Base-by-base conservation (phyloP, 352 stramenopile species). In the Globisporangium paroecandrum region DNA sequence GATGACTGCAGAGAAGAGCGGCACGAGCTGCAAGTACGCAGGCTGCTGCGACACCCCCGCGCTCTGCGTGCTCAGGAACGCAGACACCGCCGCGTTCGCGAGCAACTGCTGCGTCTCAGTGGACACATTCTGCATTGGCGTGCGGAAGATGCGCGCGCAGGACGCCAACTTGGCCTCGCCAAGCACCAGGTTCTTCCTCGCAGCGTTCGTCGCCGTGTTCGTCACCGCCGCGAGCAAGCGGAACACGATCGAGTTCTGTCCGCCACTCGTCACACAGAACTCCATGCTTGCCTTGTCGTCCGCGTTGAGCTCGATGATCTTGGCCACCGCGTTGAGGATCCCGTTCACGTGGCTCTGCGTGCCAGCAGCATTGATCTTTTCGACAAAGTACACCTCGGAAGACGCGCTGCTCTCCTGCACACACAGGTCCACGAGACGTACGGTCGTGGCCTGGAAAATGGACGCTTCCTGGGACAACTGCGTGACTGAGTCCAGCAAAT, bases 361-460 rank as follows among this genome's bases (percentile, higher is more conserved):
- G 56, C 68, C 58, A 29, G 43, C 61, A 12, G 78, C 74, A 3
- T 70, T 74, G 49, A 66, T 68, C 51, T 65, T 68, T 36, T 77
- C 74, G 46, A 70, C 76, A 73, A 89, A 79, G 74, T 71, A 32
- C 32, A 78, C 62, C 18, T 64, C 54, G 58, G 32, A 75, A 24
- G 65, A 65, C 49, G 66, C 55, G 29, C 20, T 22, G 8, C 13
- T 34, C 22, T 69, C 60, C 53, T 76, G 66, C 53, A 89, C 64
- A 53, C 82, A 91, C 6, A 89, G 54, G 57, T 89, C 76, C 13
- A 90, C 83, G 46, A 94, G 82, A 4, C 83, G 81, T 61, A 87
- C 78, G n/a, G 92, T 85, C 5, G 87, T 90, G 20, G 85, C 76
- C 47, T 90, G 77, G 71, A 94, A 96, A 69, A 96, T 93, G 24